phyloP scores from a whole-genome alignment of 768 basidiomycete genomes.

The Russula virescens region DNA sequence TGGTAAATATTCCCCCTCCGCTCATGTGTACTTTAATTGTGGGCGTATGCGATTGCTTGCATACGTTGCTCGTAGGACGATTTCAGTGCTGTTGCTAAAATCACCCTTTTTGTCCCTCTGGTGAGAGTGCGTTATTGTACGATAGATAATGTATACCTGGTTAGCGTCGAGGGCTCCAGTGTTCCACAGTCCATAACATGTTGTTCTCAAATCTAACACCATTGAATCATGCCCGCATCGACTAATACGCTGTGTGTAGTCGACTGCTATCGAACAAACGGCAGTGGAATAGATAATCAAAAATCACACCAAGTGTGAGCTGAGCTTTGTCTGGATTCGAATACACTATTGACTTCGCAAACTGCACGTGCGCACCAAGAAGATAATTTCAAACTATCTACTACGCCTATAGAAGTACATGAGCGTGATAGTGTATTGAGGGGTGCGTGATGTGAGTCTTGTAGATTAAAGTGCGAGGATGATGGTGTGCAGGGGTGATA shows the following conservation, averaged over 20 bases:
- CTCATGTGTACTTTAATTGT: constrained; percentile 17
- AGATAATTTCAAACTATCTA: neutral
- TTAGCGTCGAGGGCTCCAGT: neutral
- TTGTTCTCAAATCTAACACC: constrained; percentile 1
- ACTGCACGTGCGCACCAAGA: too few species aligned
- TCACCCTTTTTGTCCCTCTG: neutral
- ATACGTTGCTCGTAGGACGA: neutral
- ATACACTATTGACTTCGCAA: too few species aligned
- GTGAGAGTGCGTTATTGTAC: constrained; percentile 1
- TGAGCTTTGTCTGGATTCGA: too few species aligned
- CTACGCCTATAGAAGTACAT: constrained; percentile 11
- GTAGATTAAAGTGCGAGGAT: constrained; percentile 3
- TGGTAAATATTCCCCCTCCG: constrained; percentile 15
- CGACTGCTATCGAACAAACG: too few species aligned
- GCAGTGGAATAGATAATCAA: too few species aligned
- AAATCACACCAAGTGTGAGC: neutral
- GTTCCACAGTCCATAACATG: neutral
- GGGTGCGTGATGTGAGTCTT: neutral
- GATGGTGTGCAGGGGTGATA: neutral
- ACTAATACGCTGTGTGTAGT: too few species aligned
- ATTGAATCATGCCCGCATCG: neutral
- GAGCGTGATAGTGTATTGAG: neutral
- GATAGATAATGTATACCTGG: neutral
- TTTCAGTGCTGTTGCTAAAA: neutral
- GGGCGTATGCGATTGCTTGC: constrained; percentile 1